These are phyloP conservation scores for Rhizopogon salebrosus DNA, from an alignment of 768 basidiomycete genomes.

Conservation along the genomic window DNA sequence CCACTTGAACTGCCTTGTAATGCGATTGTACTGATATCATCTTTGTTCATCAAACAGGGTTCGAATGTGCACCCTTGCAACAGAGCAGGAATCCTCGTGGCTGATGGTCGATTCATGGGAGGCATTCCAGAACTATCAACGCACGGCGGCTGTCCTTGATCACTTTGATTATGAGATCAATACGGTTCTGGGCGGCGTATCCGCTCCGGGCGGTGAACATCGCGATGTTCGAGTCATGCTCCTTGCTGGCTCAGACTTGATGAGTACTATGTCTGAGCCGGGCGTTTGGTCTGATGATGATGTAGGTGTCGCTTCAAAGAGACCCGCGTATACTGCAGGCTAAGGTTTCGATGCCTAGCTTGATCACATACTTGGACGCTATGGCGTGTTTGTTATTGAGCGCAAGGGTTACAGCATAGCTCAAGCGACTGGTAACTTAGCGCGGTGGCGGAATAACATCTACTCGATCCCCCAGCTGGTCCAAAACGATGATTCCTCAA, in stretches of 20 bases:
- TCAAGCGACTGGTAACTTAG: slow-evolving; percentile 68
- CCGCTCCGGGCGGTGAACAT: slow-evolving; percentile 66
- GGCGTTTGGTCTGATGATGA: slow-evolving; percentile 96
- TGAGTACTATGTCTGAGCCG: slow-evolving; percentile 96
- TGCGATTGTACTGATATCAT: slow-evolving; percentile 14
- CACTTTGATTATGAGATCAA: slow-evolving; percentile 97
- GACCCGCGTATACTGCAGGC: slow-evolving; percentile 2
- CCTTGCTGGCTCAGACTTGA: slow-evolving; percentile 93
- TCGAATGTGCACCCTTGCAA: slow-evolving; percentile 83
- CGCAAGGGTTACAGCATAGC: slow-evolving; percentile 89
- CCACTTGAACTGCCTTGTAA: background rate
- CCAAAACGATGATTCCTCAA: slow-evolving; percentile 95
- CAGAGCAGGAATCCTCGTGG: slow-evolving; percentile 88
- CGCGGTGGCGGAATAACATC: slow-evolving; percentile 77
- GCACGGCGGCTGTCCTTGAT: slow-evolving; percentile 94
- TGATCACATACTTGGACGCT: slow-evolving; percentile 92
- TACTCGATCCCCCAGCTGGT: slow-evolving; percentile 91
- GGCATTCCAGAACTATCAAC: slow-evolving; percentile 89
- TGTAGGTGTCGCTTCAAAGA: slow-evolving; percentile 45
- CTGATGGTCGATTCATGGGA: slow-evolving; percentile 99
- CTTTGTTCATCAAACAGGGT: slow-evolving; percentile 45
- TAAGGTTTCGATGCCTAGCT: slow-evolving; percentile 47
- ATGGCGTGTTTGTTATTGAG: slow-evolving; percentile 93
- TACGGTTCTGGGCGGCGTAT: slow-evolving; percentile 71
- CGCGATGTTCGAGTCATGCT: slow-evolving; percentile 83